Conservation (phyloP, 192 early-diverging fungal species). For the Phlyctochytrium bullatum region DNA sequence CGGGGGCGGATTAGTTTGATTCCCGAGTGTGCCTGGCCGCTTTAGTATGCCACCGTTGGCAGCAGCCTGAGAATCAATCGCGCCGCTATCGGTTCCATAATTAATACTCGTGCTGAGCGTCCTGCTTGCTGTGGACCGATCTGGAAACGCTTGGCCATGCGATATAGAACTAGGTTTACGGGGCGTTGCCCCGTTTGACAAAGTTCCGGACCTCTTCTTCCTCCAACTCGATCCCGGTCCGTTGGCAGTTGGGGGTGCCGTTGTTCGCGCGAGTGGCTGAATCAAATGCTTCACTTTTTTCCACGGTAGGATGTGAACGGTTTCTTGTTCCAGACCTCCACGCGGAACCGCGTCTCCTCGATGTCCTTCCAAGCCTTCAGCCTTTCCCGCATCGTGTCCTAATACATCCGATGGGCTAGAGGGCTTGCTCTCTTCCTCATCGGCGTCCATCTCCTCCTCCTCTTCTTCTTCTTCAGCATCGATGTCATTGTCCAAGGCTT, state of each 20-base stretch:
- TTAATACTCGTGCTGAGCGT: too few species aligned
- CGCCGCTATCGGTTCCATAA: not conserved
- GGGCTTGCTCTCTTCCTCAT: too few species aligned
- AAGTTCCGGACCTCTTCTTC: not conserved
- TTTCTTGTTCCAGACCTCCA: slow-evolving; percentile 23
- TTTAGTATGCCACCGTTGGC: not conserved
- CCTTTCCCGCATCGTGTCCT: too few species aligned
- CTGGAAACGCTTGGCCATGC: too few species aligned
- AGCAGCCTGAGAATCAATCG: not conserved
- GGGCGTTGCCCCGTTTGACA: not conserved
- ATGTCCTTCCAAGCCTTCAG: too few species aligned
- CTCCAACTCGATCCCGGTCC: not conserved
- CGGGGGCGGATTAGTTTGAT: not conserved
- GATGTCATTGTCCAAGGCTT: not conserved
- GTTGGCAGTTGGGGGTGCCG: not conserved
- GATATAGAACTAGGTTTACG: too few species aligned
- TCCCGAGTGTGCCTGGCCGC: not conserved
- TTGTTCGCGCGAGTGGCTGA: not conserved
- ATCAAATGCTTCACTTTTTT: slow-evolving; percentile 5
- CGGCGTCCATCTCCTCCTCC: not conserved
- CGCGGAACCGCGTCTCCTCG: too few species aligned
- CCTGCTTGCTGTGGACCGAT: too few species aligned
- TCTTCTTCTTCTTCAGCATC: not conserved
- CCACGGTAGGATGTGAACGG: slow-evolving; percentile 15
- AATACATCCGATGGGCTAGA: too few species aligned